phyloP scores from a whole-genome alignment of 1,139 yeast species.

The Saccharomyces hybrid region DNA sequence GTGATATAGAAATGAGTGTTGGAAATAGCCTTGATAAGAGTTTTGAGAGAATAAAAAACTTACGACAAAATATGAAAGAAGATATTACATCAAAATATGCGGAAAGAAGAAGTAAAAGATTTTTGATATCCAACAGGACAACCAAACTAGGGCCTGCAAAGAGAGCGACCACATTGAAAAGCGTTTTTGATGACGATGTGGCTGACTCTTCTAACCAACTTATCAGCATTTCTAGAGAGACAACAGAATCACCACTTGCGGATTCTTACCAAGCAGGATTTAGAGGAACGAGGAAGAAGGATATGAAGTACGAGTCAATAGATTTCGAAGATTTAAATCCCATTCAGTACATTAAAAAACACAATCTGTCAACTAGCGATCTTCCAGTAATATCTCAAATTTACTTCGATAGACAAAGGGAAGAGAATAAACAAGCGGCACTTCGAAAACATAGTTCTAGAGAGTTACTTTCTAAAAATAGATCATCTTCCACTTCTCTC shows the following conservation, averaged over 20 bases:
- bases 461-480: not conserved
- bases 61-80: constrained; percentile 25
- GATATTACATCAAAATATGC: constrained; percentile 27
- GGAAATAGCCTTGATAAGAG: constrained; percentile 7
- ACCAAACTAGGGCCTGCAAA: constrained; percentile 36
- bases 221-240: constrained; percentile 3
- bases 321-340: constrained; percentile 36
- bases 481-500: not conserved
- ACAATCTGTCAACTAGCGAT: constrained; percentile 32
- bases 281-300: not conserved
- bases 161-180: constrained; percentile 21
- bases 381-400: constrained; percentile 32
- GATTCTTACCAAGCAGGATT: not conserved
- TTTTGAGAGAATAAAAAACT: constrained; percentile 16
- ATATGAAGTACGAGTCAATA: constrained; percentile 17
- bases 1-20: constrained; percentile 6
- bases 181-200: not conserved
- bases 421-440: constrained; percentile 27
- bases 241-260: not conserved
- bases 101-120: constrained; percentile 30
- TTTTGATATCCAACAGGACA: constrained; percentile 23
- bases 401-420: constrained; percentile 34
- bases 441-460: constrained; percentile 1
- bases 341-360: constrained; percentile 33
- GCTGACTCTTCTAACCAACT: constrained; percentile 3